Percentiles rank a stretch among this genome's conserved stretches.
Evolutionary conservation across 106 monocot genomes (phyloP).

Genomic region (Ottelia alismoides): DNA sequence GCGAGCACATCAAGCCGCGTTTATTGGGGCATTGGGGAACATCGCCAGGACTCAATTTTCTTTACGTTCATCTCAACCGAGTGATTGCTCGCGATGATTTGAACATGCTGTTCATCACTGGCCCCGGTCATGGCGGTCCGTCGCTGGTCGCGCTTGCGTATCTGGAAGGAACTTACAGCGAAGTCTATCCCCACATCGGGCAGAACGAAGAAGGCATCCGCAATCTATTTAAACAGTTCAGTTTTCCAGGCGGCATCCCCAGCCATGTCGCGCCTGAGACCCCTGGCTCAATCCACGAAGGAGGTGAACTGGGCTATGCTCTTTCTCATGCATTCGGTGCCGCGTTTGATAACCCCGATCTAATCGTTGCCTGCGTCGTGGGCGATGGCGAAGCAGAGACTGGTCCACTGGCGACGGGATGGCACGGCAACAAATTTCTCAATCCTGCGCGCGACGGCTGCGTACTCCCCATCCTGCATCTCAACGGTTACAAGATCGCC

Average conservation of each 20-base stretch:
- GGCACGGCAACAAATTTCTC: too few relatives aligned
- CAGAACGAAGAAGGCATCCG: background rate
- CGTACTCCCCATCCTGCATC: too few relatives aligned
- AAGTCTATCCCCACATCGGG: background rate
- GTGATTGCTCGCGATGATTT: background rate
- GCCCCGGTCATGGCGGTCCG: background rate
- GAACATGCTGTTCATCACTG: background rate
- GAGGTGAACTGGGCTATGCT: too few relatives aligned
- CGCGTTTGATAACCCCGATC: too few relatives aligned
- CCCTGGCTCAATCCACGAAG: background rate
- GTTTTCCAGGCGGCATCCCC: background rate
- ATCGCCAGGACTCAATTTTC: background rate
- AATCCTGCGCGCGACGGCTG: too few relatives aligned
- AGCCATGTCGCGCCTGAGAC: background rate
- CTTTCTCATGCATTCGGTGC: too few relatives aligned
- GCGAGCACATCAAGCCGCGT: background rate
- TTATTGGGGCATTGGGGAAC: background rate
- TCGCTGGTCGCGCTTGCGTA: background rate
- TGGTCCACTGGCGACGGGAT: too few relatives aligned
- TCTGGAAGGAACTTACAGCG: background rate
- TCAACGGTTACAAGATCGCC: too few relatives aligned
- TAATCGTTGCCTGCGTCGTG: too few relatives aligned
- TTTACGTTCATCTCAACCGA: background rate
- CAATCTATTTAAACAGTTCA: background rate
- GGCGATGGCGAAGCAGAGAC: too few relatives aligned